Evolutionary conservation across 345 rosid species (phyloP).

Genomic region (Citrus sinensis): DNA sequence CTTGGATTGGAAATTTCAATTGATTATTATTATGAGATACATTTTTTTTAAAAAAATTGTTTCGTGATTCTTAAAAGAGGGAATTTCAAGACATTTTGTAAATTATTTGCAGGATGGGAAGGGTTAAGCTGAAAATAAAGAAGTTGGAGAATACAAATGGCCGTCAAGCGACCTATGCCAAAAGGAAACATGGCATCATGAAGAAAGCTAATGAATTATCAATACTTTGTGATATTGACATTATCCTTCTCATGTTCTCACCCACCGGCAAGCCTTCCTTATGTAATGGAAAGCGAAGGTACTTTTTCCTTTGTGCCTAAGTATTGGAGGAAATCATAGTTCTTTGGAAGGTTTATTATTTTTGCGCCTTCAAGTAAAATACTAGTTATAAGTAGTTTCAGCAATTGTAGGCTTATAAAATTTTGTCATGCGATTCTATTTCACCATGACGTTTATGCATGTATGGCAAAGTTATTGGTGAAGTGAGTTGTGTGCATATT

Average conservation of each 20-base stretch:
- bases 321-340: background rate
- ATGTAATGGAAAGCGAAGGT: constrained; percentile 60
- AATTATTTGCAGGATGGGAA: constrained; percentile 57
- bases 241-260: constrained; percentile 78
- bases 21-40: background rate
- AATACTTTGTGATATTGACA: constrained; percentile 63
- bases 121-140: constrained; percentile 78
- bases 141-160: constrained; percentile 60
- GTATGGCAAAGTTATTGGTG: background rate
- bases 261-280: constrained; percentile 65
- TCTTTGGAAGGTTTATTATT: background rate
- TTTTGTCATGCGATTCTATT: background rate
- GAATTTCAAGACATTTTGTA: background rate
- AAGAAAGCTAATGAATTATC: constrained; percentile 79
- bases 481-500: background rate
- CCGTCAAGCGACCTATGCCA: constrained; percentile 69
- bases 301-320: background rate
- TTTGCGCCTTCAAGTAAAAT: background rate
- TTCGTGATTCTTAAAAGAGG: background rate
- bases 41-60: background rate
- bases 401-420: background rate
- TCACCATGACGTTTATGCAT: background rate
- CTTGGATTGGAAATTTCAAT: background rate
- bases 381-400: background rate
- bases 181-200: constrained; percentile 71